phyloP scores from a whole-genome alignment of 129 eudicot genomes.

The Kitagawia praeruptora region DNA sequence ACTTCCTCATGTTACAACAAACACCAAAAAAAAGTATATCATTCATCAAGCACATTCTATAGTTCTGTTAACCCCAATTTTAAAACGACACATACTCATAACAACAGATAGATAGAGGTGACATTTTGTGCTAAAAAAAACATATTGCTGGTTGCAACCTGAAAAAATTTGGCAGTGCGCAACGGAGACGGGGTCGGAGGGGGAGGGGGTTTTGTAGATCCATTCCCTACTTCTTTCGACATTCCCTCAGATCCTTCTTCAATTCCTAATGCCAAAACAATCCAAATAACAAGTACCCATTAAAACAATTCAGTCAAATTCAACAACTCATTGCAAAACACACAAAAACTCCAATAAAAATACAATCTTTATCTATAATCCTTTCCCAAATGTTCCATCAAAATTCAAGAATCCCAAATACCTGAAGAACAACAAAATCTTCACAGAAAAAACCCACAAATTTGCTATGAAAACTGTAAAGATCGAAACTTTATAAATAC shows the following conservation, averaged over 20 bases:
- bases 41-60: not conserved
- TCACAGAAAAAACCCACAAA: not conserved
- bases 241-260: constrained; percentile 24
- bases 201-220: constrained; percentile 53
- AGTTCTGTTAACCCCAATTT: not conserved
- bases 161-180: constrained; percentile 63
- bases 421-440: constrained; percentile 4
- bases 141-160: constrained; percentile 30
- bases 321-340: not conserved
- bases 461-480: constrained; percentile 1
- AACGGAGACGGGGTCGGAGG: constrained; percentile 50
- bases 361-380: not conserved
- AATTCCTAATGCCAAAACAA: constrained; percentile 18
- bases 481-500: constrained; percentile 13
- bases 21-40: not conserved
- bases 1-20: not conserved
- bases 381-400: not conserved
- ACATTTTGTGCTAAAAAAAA: not conserved
- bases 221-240: constrained; percentile 45
- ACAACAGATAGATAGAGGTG: not conserved
- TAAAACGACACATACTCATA: not conserved
- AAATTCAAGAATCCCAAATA: constrained; percentile 7
- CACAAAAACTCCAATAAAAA: not conserved
- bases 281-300: constrained; percentile 5
- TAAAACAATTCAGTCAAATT: not conserved